These are phyloP conservation scores for Globisporangium recalcitrans DNA, from an alignment of 352 stramenopile species.

Conservation along the genomic window DNA sequence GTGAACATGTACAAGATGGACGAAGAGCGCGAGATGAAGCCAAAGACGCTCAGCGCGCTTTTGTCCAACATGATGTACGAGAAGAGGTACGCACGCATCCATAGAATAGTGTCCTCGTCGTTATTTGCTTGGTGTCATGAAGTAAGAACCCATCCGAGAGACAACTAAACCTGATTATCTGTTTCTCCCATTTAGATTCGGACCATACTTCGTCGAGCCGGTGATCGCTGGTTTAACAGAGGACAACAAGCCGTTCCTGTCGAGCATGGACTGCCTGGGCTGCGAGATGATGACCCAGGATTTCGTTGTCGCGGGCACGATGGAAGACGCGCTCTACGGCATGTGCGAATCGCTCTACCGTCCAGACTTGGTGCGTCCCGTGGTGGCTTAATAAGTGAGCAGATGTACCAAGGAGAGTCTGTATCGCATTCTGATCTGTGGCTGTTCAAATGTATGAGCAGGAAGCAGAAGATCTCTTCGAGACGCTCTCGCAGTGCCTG, in stretches of 20 bases:
- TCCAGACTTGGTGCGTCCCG: conserved; percentile 86
- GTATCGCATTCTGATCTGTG: neutral
- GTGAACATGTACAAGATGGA: conserved; percentile 98
- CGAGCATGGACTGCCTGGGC: conserved; percentile 97
- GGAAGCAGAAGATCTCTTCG: conserved; percentile 95
- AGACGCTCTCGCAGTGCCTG: conserved; percentile 97
- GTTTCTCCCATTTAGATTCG: conserved; percentile 70
- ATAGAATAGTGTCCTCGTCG: neutral
- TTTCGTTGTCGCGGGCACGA: conserved; percentile 98
- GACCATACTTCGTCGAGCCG: conserved; percentile 98
- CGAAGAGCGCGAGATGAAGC: conserved; percentile 98
- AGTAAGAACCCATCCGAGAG: neutral
- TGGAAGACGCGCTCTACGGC: conserved; percentile 96
- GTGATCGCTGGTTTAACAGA: conserved; percentile 95
- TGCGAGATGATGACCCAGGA: conserved; percentile 94
- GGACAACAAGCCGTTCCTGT: conserved; percentile 96
- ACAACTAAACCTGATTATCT: too few species aligned
- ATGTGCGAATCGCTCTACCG: conserved; percentile 99
- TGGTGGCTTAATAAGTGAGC: neutral
- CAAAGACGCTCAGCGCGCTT: conserved; percentile 95
- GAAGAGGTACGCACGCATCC: conserved; percentile 50
- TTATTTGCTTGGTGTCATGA: neutral
- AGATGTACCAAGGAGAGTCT: neutral
- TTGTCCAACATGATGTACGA: conserved; percentile 97
- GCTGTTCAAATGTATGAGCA: conserved; percentile 14